A percentile compares a stretch with the other conserved stretches of the same genome.
Conservation (phyloP, 1,284 basidiomycete species). For the Trametes polyzona region DNA sequence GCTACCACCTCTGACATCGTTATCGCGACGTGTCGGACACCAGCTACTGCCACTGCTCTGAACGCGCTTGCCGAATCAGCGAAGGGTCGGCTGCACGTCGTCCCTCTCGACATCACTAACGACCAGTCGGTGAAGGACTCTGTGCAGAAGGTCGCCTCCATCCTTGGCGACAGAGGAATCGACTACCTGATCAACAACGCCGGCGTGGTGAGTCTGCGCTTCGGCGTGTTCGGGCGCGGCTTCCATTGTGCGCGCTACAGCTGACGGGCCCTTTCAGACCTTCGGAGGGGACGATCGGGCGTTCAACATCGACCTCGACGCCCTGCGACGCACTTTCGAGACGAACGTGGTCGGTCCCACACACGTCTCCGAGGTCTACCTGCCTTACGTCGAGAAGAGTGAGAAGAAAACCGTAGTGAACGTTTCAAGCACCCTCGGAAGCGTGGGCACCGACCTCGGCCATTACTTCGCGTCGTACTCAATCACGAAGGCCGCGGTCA, state of each 20-base stretch:
- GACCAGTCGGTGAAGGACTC: constrained; percentile 29
- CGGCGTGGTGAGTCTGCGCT: constrained; percentile 38
- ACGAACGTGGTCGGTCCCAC: constrained; percentile 41
- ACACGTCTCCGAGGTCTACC: constrained; percentile 35
- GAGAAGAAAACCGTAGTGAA: constrained; percentile 39
- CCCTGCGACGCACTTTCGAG: constrained; percentile 26
- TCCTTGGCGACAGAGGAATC: constrained; percentile 34
- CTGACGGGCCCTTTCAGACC: neutral
- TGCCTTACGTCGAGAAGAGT: constrained; percentile 37
- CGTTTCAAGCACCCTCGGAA: constrained; percentile 34
- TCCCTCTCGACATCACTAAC: constrained; percentile 35
- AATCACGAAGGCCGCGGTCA: constrained; percentile 33
- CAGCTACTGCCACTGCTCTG: constrained; percentile 32
- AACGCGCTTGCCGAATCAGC: constrained; percentile 23
- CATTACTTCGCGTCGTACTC: constrained; percentile 28
- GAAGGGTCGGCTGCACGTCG: constrained; percentile 33
- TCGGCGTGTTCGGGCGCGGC: constrained; percentile 33
- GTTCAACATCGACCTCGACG: constrained; percentile 27
- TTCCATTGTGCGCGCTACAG: neutral
- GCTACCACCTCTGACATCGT: constrained; percentile 35
- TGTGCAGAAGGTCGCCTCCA: constrained; percentile 20
- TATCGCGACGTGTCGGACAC: constrained; percentile 39
- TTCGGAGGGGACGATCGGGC: constrained; percentile 18
- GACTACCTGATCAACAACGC: constrained; percentile 47
- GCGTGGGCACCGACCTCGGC: constrained; percentile 31